Evolutionary conservation across 805 yeast genomes (phyloP), one percentile per base, ranked within the genome.

Genomic region (Candida koratica): DNA sequence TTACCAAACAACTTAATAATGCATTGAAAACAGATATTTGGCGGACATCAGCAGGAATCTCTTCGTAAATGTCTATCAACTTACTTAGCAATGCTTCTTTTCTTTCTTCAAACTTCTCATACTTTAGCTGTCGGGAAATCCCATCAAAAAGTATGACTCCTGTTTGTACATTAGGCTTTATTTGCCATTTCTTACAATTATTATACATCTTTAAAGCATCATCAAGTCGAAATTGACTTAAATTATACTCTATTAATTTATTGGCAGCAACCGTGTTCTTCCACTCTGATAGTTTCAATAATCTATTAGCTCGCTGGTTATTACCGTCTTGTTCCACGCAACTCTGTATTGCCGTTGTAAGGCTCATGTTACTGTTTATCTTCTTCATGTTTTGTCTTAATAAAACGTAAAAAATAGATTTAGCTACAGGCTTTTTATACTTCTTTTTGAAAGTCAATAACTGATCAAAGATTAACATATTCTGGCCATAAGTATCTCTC

Each of bases 211-310:
- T 73, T 17, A 80, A 37, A 0, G 83, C 82, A 6, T 63, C 65
- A 29, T 69, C 67, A 1, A 69, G 52, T 15, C 69, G 67, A 2
- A 70, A 66, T 6, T 61, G 47, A 6, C 53, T 53, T 5, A 24
- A 12, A 4, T 34, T 27, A 62, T 76, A 69, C 41, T 71, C 67
- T 49, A 78, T 52, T 0, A 84, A 64, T n/a, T 71, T 65, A 44
- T 84, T 84, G 75, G 77, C 71, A 1, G 77, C 84, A 20, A 78
- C 84, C 0, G 65, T 45, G 6, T 84, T 85, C 24, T 68, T 66
- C 2, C 49, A 51, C 18, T 62, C 55, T 7, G 82, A 75, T 9
- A 77, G 42, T 28, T 67, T 61, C 3, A 73, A 61, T n/a, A 78
- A 53, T 45, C 62, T 64, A 17, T 69, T 38, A 0, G 89, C 89